Evolutionary conservation across 305 asterid species (phyloP).

Genomic region (Withania somnifera): DNA sequence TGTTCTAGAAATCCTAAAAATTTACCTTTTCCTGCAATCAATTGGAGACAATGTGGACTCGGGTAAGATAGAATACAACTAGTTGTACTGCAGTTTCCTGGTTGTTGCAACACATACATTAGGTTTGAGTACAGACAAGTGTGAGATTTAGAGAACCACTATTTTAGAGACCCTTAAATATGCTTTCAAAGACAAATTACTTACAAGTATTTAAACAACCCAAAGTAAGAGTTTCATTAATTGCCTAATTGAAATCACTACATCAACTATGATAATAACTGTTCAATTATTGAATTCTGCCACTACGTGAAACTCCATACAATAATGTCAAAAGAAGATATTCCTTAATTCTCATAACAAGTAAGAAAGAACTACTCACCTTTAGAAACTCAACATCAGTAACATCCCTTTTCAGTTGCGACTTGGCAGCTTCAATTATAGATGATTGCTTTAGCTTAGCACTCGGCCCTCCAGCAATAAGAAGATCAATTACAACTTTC

Average conservation of each 20-base stretch:
- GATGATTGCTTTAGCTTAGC: constrained; percentile 69
- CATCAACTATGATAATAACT: not conserved
- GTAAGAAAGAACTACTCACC: constrained; percentile 21
- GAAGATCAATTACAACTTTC: constrained; percentile 63
- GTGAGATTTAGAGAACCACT: not conserved
- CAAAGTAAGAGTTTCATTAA: not conserved
- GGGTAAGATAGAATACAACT: not conserved
- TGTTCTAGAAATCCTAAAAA: not conserved
- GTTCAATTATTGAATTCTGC: not conserved
- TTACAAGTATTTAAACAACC: not conserved
- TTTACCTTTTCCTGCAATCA: not conserved
- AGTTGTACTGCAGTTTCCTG: not conserved
- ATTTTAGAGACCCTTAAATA: not conserved
- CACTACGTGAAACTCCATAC: not conserved
- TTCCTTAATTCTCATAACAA: not conserved
- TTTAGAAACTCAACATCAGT: constrained; percentile 38
- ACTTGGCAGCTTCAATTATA: constrained; percentile 59
- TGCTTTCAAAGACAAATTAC: not conserved
- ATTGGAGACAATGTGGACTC: not conserved
- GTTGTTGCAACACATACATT: not conserved
- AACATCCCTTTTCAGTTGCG: constrained; percentile 37
- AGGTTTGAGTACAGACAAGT: not conserved
- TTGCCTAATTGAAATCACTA: not conserved
- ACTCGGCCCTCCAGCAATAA: constrained; percentile 53
- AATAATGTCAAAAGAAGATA: not conserved